phyloP scores from a whole-genome alignment of 192 early-diverging fungal species.

The Pilaira anomala region DNA sequence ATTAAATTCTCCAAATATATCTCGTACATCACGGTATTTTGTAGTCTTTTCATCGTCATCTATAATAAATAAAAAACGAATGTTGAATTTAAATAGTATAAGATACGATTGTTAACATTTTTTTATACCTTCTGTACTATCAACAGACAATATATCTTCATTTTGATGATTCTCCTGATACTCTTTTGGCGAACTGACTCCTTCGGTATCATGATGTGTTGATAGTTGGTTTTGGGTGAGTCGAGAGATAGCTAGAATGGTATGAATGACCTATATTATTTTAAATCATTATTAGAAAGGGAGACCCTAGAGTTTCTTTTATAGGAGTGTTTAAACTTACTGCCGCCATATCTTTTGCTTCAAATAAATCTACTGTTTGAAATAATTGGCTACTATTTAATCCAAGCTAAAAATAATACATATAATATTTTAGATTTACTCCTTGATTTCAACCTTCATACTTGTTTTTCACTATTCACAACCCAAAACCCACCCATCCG shows the following conservation, averaged over 20 bases:
- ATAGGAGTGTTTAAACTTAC: conserved; percentile 31
- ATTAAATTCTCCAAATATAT: conserved; percentile 28
- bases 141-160: background rate
- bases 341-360: conserved; percentile 72
- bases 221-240: conserved; percentile 4
- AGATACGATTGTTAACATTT: no score
- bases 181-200: background rate
- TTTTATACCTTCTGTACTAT: background rate
- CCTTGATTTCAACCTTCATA: background rate
- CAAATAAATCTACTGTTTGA: conserved; percentile 77
- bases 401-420: conserved; percentile 48
- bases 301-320: no score
- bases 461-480: background rate
- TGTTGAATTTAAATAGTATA: no score
- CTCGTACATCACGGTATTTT: conserved; percentile 32
- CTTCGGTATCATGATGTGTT: conserved; percentile 3
- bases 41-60: conserved; percentile 5
- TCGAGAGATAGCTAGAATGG: conserved; percentile 53
- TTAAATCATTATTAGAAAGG: background rate
- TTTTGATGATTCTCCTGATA: background rate
- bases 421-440: background rate
- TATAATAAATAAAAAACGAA: background rate
- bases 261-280: conserved; percentile 61
- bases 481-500: background rate
- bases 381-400: conserved; percentile 72